Evolutionary conservation across 768 basidiomycete species (phyloP).

Genomic region (Mycena galericulata): DNA sequence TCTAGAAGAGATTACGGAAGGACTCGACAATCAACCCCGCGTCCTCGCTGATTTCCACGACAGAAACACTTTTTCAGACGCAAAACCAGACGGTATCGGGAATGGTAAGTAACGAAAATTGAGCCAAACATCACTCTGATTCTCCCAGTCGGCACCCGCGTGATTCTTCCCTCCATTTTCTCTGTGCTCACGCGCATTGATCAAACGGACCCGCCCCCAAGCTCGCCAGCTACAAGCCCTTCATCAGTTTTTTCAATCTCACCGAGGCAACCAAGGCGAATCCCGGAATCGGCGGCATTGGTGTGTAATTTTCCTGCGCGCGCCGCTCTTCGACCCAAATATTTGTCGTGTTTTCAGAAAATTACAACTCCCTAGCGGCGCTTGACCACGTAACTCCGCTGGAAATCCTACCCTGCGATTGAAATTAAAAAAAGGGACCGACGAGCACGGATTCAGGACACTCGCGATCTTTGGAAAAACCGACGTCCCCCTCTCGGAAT

Average conservation of each 20-base stretch:
- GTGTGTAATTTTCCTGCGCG: conserved; percentile 40
- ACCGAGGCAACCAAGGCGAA: conserved; percentile 55
- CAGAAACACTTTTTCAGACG: conserved; percentile 59
- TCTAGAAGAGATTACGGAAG: conserved; percentile 46
- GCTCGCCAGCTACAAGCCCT: conserved; percentile 67
- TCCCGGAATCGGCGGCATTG: conserved; percentile 57
- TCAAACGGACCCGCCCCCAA: conserved; percentile 54
- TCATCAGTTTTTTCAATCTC: conserved; percentile 70
- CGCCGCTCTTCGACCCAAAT: background rate
- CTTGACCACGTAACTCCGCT: conserved; percentile 54
- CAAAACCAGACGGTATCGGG: conserved; percentile 54
- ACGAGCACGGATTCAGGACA: conserved; percentile 45
- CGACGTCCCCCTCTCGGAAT: conserved; percentile 53
- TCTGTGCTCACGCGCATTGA: conserved; percentile 56
- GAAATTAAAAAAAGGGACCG: conserved; percentile 64
- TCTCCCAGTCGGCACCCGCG: conserved; percentile 59
- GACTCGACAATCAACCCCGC: conserved; percentile 56
- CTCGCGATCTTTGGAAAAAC: conserved; percentile 49
- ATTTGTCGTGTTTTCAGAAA: conserved; percentile 33
- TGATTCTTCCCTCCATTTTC: conserved; percentile 61
- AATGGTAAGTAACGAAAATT: conserved; percentile 48
- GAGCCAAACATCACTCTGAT: background rate
- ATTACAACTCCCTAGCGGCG: conserved; percentile 58
- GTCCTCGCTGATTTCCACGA: conserved; percentile 69
- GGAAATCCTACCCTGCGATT: conserved; percentile 56